Conservation (phyloP, 352 stramenopile species). For the Pythium scleroteichum region DNA sequence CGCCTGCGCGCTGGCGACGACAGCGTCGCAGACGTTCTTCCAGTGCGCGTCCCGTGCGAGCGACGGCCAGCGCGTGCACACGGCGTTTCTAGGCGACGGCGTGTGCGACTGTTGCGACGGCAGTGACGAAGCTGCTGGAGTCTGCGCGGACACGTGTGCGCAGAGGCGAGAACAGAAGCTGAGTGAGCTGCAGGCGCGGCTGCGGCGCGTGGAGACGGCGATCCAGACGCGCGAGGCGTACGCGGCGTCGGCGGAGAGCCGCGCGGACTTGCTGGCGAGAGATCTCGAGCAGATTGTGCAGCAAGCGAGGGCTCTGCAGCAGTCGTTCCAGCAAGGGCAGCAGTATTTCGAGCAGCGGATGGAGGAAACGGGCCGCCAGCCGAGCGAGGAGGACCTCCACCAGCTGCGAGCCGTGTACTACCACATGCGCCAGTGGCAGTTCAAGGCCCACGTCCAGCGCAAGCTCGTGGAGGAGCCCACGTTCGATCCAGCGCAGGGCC, state of each 20-base stretch:
- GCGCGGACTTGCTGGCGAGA: conserved; percentile 12
- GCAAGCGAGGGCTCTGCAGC: conserved; percentile 23
- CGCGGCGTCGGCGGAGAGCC: conserved; percentile 21
- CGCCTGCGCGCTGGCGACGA: conserved; percentile 49
- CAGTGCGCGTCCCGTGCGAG: conserved; percentile 27
- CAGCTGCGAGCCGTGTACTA: conserved; percentile 52
- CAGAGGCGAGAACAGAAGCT: neutral
- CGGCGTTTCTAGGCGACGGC: conserved; percentile 86
- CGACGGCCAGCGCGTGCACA: conserved; percentile 38
- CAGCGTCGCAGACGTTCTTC: conserved; percentile 29
- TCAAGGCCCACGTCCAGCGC: conserved; percentile 50
- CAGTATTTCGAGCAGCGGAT: conserved; percentile 21
- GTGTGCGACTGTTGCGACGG: conserved; percentile 99
- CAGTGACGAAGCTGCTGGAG: conserved; percentile 77
- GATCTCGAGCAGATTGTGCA: conserved; percentile 33
- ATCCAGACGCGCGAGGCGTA: conserved; percentile 31
- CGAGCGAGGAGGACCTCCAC: conserved; percentile 33
- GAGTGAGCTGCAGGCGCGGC: neutral
- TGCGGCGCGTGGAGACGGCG: conserved; percentile 33
- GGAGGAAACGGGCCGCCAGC: conserved; percentile 28
- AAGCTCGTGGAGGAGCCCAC: conserved; percentile 41
- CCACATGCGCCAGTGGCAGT: conserved; percentile 49
- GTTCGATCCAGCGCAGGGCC: conserved; percentile 46
- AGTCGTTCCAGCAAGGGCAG: conserved; percentile 35
- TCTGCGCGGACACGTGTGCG: conserved; percentile 47